phyloP scores from a whole-genome alignment of 257 asterid species.

The Craterostigma plantagineum region DNA sequence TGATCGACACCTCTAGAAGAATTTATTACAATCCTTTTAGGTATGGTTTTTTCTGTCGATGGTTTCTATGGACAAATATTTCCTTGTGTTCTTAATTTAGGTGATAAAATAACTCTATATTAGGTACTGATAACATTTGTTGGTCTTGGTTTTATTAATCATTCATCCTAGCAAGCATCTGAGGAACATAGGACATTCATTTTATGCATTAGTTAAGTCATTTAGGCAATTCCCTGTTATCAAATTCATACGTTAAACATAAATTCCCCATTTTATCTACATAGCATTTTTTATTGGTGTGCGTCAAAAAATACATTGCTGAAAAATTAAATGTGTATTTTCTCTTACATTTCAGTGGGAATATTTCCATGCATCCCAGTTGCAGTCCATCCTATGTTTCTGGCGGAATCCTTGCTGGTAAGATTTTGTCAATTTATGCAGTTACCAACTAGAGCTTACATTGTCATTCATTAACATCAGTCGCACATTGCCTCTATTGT shows the following conservation, averaged over 20 bases:
- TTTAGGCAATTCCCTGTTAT: too few relatives aligned
- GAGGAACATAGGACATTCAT: too few relatives aligned
- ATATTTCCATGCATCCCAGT: conserved; percentile 43
- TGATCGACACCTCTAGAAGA: conserved; percentile 45
- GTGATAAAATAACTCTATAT: neutral
- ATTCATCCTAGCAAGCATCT: too few relatives aligned
- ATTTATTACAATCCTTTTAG: conserved; percentile 87
- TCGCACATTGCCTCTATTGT: neutral
- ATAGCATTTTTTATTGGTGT: too few relatives aligned
- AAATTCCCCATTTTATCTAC: too few relatives aligned
- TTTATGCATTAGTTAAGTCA: too few relatives aligned
- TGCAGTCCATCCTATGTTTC: conserved; percentile 31
- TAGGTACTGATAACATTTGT: too few relatives aligned
- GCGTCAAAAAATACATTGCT: conserved; percentile 1
- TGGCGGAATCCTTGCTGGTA: conserved; percentile 99
- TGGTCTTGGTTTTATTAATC: too few relatives aligned
- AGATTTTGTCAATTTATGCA: conserved; percentile 12
- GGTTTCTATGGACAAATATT: neutral
- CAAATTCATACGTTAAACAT: too few relatives aligned
- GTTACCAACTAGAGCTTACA: neutral
- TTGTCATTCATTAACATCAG: neutral
- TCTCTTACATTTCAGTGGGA: conserved; percentile 39
- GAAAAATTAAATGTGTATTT: neutral
- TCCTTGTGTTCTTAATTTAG: conserved; percentile 5
- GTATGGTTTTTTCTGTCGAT: conserved; percentile 23